Conservation (phyloP, 768 basidiomycete species). For the Multifurca ochricompacta region DNA sequence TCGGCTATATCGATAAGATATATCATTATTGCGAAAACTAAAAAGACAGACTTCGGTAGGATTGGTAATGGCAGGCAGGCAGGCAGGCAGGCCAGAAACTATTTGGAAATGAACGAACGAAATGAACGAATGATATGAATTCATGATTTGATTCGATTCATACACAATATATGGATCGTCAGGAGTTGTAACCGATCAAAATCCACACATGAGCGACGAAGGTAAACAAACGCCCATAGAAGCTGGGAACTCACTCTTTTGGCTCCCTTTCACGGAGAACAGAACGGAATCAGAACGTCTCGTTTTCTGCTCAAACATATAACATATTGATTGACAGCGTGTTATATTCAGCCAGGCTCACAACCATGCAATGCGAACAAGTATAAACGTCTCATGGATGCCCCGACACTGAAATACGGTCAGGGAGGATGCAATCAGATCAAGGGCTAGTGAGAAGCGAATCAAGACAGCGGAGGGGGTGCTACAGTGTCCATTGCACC, state of each 20-base stretch:
- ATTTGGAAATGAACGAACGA: not conserved
- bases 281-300: conserved; percentile 2
- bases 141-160: conserved; percentile 14
- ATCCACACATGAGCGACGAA: conserved; percentile 6
- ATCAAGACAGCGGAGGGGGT: not conserved
- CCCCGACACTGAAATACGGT: not conserved
- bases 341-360: too few species aligned
- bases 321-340: not conserved
- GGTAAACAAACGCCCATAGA: conserved; percentile 10
- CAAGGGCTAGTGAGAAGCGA: not conserved
- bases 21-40: too few species aligned
- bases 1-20: not conserved
- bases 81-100: too few species aligned
- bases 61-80: too few species aligned
- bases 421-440: not conserved
- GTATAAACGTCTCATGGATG: not conserved
- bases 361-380: too few species aligned
- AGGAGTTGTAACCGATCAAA: conserved; percentile 17
- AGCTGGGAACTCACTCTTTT: not conserved
- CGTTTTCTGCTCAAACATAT: not conserved
- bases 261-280: not conserved
- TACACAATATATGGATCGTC: conserved; percentile 15
- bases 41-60: too few species aligned
- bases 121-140: not conserved
- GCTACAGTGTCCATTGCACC: not conserved